Evolutionary conservation across 495 filamentous ascomycete genomes (phyloP).

Genomic region (Aspergillus diversus): DNA sequence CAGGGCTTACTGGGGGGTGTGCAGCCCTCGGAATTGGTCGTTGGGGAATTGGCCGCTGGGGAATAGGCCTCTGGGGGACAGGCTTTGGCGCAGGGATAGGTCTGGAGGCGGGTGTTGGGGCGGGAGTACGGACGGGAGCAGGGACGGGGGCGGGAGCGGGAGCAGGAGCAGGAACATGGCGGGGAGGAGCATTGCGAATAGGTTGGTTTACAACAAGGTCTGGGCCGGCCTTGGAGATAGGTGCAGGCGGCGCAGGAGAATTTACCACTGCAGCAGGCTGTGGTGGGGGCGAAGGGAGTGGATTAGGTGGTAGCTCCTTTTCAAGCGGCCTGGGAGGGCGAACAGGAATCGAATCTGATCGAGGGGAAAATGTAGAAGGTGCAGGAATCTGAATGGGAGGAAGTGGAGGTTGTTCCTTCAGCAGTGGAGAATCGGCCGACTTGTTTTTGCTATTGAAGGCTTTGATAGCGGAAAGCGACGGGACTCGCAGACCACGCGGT

Average conservation of each 20-base stretch:
- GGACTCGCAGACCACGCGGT: slow-evolving; percentile 43
- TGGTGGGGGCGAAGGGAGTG: slow-evolving; percentile 24
- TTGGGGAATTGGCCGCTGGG: slow-evolving; percentile 1
- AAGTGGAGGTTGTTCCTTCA: slow-evolving; percentile 8
- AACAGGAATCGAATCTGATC: slow-evolving; percentile 21
- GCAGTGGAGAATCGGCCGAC: slow-evolving; percentile 18
- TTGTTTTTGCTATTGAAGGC: slow-evolving; percentile 21
- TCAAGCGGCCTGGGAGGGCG: slow-evolving; percentile 14
- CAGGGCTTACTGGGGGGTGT: slow-evolving; percentile 12
- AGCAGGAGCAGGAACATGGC: not conserved
- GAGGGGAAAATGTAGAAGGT: slow-evolving; percentile 17
- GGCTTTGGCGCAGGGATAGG: slow-evolving; percentile 12
- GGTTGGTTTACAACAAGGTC: slow-evolving; percentile 1
- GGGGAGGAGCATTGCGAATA: slow-evolving; percentile 4
- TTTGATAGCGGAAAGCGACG: slow-evolving; percentile 43
- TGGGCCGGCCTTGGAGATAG: not conserved
- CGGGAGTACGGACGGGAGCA: not conserved
- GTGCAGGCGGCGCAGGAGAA: slow-evolving; percentile 8
- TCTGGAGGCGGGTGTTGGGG: not conserved
- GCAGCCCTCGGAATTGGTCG: slow-evolving; percentile 12
- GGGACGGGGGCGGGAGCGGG: not conserved
- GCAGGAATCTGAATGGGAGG: slow-evolving; percentile 19
- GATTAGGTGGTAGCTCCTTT: slow-evolving; percentile 40
- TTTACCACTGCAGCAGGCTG: slow-evolving; percentile 13
- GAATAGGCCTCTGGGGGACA: slow-evolving; percentile 9